Evolutionary conservation across 2,329 filamentous ascomycete species (phyloP).

Genomic region (Exophiala viscosa): DNA sequence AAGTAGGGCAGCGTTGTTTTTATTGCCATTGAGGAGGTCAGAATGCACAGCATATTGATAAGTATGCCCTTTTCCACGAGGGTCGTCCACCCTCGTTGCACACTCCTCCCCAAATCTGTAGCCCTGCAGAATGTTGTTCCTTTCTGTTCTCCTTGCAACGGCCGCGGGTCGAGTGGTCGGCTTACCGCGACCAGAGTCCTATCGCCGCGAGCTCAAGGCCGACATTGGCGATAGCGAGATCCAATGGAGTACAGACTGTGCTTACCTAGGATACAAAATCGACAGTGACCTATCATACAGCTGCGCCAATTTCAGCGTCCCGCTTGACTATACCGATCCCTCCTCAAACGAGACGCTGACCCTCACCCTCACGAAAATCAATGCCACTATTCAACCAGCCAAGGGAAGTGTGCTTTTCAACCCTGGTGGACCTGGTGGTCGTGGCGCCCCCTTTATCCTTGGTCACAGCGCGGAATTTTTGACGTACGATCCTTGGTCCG

Average conservation of each 20-base stretch:
- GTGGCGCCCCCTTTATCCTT: constrained; percentile 14
- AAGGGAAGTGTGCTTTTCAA: constrained; percentile 35
- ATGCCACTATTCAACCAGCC: constrained; percentile 29
- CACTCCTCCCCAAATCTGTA: no score
- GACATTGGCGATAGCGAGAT: neutral
- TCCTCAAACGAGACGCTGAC: constrained; percentile 27
- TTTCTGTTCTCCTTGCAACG: neutral
- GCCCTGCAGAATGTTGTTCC: neutral
- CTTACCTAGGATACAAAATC: neutral
- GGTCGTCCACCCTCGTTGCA: no score
- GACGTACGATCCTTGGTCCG: neutral
- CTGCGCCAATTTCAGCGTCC: constrained; percentile 34
- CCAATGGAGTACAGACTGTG: neutral
- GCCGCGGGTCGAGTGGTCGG: neutral
- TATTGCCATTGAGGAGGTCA: no score
- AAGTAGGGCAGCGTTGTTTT: no score
- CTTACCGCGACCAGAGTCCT: neutral
- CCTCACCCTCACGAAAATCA: constrained; percentile 30
- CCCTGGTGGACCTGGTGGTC: constrained; percentile 35
- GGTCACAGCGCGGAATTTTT: neutral
- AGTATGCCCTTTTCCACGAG: no score
- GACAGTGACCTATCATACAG: constrained; percentile 7
- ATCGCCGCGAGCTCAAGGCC: neutral
- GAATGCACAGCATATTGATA: no score
- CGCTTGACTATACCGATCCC: constrained; percentile 34